Conservation (phyloP, 371 early-diverging fungal genomes). For the Zopfochytrium polystomum region DNA sequence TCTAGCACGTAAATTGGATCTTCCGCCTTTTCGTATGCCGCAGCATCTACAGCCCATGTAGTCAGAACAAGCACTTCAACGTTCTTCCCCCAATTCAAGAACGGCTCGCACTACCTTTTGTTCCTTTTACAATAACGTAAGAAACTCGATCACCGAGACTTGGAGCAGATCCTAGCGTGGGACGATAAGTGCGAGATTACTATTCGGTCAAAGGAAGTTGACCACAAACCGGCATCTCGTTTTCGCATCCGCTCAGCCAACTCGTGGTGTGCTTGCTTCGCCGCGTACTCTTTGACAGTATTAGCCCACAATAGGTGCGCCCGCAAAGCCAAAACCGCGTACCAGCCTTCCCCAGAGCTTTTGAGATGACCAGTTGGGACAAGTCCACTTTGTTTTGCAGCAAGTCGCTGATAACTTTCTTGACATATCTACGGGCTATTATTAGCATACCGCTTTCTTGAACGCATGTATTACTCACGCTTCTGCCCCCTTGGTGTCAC, state of each 20-base stretch:
- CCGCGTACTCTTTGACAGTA: conserved; percentile 94
- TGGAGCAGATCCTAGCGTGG: conserved; percentile 77
- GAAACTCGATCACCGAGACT: conserved; percentile 99
- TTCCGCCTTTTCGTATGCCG: conserved; percentile 98
- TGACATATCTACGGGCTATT: conserved; percentile 67
- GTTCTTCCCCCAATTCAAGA: not conserved
- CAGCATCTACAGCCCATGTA: conserved; percentile 48
- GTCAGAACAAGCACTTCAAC: conserved; percentile 4
- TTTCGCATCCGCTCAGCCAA: conserved; percentile 95
- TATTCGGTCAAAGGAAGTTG: conserved; percentile 9
- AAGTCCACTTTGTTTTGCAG: conserved; percentile 97
- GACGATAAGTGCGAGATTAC: not conserved
- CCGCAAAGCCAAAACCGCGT: conserved; percentile 8
- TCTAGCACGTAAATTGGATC: conserved; percentile 99
- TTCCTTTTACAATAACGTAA: conserved; percentile 95
- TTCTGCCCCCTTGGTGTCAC: conserved; percentile 88
- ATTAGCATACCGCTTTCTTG: too few relatives aligned
- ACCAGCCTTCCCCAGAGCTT: conserved; percentile 90
- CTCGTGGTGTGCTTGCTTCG: conserved; percentile 97
- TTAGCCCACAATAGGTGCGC: not conserved
- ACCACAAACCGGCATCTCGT: conserved; percentile 76
- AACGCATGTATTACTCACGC: too few relatives aligned
- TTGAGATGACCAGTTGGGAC: conserved; percentile 97
- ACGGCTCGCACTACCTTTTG: conserved; percentile 60
- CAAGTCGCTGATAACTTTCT: conserved; percentile 88